Evolutionary conservation across 2,329 filamentous ascomycete genomes (phyloP).

Genomic region (Sporothrix euskadiensis): DNA sequence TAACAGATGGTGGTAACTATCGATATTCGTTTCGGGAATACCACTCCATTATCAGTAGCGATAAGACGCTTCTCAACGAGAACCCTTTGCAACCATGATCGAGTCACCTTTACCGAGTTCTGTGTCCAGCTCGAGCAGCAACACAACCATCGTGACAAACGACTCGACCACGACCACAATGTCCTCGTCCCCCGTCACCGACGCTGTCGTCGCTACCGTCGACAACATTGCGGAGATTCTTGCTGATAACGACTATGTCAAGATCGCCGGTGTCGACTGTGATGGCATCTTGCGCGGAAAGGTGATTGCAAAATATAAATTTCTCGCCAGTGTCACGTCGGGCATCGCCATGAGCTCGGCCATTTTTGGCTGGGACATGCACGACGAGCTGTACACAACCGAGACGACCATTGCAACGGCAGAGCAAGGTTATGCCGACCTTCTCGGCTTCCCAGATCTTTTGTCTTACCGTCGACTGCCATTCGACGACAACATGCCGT

Average conservation of each 20-base stretch:
- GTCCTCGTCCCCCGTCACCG: background rate
- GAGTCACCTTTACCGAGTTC: too few relatives aligned
- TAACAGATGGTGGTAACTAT: too few relatives aligned
- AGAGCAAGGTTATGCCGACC: slow-evolving; percentile 84
- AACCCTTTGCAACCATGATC: too few relatives aligned
- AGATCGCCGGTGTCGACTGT: slow-evolving; percentile 82
- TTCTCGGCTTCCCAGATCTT: slow-evolving; percentile 80
- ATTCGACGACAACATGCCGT: slow-evolving; percentile 84
- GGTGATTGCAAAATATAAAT: slow-evolving; percentile 89
- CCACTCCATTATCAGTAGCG: too few relatives aligned
- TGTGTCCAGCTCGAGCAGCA: too few relatives aligned
- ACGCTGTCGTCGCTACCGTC: background rate
- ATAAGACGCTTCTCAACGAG: too few relatives aligned
- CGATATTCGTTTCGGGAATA: too few relatives aligned
- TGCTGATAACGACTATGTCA: slow-evolving; percentile 72
- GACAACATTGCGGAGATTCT: slow-evolving; percentile 66
- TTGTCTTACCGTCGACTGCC: slow-evolving; percentile 78
- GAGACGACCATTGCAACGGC: slow-evolving; percentile 83
- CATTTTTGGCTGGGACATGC: slow-evolving; percentile 97
- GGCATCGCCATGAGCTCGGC: slow-evolving; percentile 95
- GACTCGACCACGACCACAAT: background rate
- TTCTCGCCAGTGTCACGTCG: slow-evolving; percentile 74
- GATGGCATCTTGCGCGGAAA: slow-evolving; percentile 88
- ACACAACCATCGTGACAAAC: too few relatives aligned
- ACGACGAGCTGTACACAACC: slow-evolving; percentile 81